phyloP scores from a whole-genome alignment of 352 stramenopile genomes.

The Phytopythium aichiense region DNA sequence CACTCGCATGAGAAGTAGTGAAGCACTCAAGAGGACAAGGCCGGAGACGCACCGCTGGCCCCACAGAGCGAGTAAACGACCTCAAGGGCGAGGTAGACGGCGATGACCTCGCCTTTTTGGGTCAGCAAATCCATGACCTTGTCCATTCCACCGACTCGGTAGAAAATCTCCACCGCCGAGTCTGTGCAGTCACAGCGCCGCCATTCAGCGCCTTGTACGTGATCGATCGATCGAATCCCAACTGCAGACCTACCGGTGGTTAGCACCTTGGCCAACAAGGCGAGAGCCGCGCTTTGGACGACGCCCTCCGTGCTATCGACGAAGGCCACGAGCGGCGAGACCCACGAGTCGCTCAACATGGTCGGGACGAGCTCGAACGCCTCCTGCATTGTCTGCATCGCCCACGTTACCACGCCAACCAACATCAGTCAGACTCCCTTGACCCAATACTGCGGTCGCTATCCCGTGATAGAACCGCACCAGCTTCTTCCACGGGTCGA shows the following conservation, averaged over 20 bases:
- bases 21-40: too few relatives aligned
- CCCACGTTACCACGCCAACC: not conserved
- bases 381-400: constrained; percentile 33
- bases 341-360: constrained; percentile 62
- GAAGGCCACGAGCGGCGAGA: constrained; percentile 56
- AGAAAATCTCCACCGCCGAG: constrained; percentile 40
- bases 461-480: not conserved
- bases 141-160: constrained; percentile 39
- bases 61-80: constrained; percentile 48
- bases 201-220: too few relatives aligned
- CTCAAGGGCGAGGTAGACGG: constrained; percentile 38
- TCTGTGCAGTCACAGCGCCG: constrained; percentile 15
- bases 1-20: not conserved
- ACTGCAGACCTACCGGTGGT: constrained; percentile 24
- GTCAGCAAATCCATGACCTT: constrained; percentile 40
- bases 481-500: constrained; percentile 22
- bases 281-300: constrained; percentile 41
- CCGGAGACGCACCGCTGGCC: constrained; percentile 32
- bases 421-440: not conserved
- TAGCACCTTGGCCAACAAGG: constrained; percentile 48
- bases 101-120: constrained; percentile 14
- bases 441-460: not conserved
- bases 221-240: not conserved
- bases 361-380: constrained; percentile 43
- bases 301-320: constrained; percentile 45